Percentiles rank a stretch among this genome's conserved stretches.
Conservation (phyloP, 1,284 basidiomycete genomes). For the Cryptococcus maquisensis region DNA sequence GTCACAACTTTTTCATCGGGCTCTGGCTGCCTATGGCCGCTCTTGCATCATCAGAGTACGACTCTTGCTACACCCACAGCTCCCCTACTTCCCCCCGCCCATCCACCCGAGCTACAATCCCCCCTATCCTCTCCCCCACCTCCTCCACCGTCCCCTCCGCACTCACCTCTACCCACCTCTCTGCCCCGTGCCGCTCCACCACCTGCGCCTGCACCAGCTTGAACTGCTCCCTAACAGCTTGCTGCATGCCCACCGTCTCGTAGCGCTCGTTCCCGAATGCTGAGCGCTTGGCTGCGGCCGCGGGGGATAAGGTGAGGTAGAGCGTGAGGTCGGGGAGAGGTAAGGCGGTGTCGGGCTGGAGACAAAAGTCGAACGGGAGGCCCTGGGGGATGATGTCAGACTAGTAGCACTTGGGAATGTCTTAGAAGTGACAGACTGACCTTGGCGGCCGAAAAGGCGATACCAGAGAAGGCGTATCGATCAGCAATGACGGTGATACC, state of each 20-base stretch:
- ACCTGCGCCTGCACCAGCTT: slow-evolving; percentile 56
- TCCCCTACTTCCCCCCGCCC: slow-evolving; percentile 2
- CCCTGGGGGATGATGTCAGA: slow-evolving; percentile 44
- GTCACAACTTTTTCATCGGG: too few species aligned
- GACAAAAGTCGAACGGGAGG: slow-evolving; percentile 69
- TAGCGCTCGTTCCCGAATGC: slow-evolving; percentile 90
- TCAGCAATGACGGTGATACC: slow-evolving; percentile 83
- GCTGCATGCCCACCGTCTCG: slow-evolving; percentile 73
- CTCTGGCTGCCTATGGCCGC: too few species aligned
- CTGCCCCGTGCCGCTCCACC: slow-evolving; percentile 27
- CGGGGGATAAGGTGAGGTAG: slow-evolving; percentile 78
- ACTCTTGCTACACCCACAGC: slow-evolving; percentile 3
- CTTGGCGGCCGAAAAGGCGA: slow-evolving; percentile 61
- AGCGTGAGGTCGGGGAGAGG: slow-evolving; percentile 84
- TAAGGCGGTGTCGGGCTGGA: slow-evolving; percentile 74
- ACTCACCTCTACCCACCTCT: slow-evolving; percentile 62
- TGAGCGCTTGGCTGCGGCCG: slow-evolving; percentile 65
- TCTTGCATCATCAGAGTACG: too few species aligned
- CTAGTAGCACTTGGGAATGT: slow-evolving; percentile 23
- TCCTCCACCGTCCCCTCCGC: slow-evolving; percentile 59
- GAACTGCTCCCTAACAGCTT: slow-evolving; percentile 63
- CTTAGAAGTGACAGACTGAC: not conserved
- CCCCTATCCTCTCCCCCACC: slow-evolving; percentile 61
- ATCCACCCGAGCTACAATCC: slow-evolving; percentile 40
- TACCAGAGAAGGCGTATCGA: slow-evolving; percentile 94